phyloP scores from a whole-genome alignment of 192 early-diverging fungal species.

The Diversispora epigaea region DNA sequence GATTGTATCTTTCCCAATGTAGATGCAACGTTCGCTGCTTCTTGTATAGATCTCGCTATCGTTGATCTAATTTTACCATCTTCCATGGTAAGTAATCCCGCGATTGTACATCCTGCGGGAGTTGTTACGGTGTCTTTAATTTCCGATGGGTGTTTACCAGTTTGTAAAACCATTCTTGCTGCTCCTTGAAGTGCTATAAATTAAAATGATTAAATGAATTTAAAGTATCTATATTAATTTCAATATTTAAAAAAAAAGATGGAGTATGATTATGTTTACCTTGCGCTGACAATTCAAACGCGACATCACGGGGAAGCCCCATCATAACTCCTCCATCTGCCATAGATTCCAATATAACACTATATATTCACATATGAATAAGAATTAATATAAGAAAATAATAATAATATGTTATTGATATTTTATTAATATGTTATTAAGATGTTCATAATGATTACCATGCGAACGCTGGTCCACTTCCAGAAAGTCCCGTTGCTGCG shows the following conservation, averaged over 20 bases:
- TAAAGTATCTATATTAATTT: background rate
- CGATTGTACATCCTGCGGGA: slow-evolving; percentile 57
- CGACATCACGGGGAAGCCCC: slow-evolving; percentile 56
- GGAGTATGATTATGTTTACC: slow-evolving; percentile 31
- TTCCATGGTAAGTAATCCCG: slow-evolving; percentile 57
- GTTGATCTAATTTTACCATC: slow-evolving; percentile 58
- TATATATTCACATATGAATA: slow-evolving; percentile 4
- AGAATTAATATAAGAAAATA: background rate
- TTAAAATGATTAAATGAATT: background rate
- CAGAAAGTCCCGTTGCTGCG: slow-evolving; percentile 52
- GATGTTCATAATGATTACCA: slow-evolving; percentile 36
- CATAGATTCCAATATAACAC: slow-evolving; percentile 55
- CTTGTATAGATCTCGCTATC: slow-evolving; percentile 54
- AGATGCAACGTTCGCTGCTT: slow-evolving; percentile 51
- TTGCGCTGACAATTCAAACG: slow-evolving; percentile 54
- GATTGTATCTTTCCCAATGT: slow-evolving; percentile 42
- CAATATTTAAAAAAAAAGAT: background rate
- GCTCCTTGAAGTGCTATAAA: slow-evolving; percentile 49
- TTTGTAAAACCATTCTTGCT: slow-evolving; percentile 52
- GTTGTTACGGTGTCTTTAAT: slow-evolving; percentile 59
- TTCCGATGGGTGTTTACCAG: slow-evolving; percentile 51
- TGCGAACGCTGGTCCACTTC: slow-evolving; percentile 56
- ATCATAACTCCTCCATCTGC: slow-evolving; percentile 62
- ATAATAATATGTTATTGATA: no score
- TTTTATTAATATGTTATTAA: background rate